A percentile compares a stretch with the other conserved stretches of the same genome.
Evolutionary conservation across 352 stramenopile genomes (phyloP).

Genomic region (Plasmopara viticola): DNA sequence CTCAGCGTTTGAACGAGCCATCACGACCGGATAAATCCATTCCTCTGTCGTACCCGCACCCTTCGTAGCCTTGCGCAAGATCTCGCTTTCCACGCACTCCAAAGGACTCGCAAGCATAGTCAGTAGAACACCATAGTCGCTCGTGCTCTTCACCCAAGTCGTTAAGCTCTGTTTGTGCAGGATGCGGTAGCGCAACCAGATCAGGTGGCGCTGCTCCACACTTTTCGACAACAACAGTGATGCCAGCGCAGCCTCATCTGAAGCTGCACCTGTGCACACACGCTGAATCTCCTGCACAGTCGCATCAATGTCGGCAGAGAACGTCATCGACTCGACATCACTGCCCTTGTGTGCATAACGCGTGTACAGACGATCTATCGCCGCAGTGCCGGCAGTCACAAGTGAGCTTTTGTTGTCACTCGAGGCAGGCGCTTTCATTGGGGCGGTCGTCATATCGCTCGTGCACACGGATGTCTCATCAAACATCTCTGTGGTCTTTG

Average conservation of each 20-base stretch:
- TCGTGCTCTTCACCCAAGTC: slow-evolving; percentile 42
- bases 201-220: slow-evolving; percentile 20
- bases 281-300: slow-evolving; percentile 40
- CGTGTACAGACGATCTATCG: no score
- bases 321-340: slow-evolving; percentile 1
- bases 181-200: slow-evolving; percentile 22
- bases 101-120: slow-evolving; percentile 36
- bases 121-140: slow-evolving; percentile 53
- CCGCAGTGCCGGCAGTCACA: no score
- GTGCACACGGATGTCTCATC: no score
- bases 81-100: slow-evolving; percentile 48
- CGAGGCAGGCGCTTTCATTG: no score
- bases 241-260: slow-evolving; percentile 18
- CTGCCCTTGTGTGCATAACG: no score
- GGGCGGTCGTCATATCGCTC: no score
- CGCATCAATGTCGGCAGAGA: slow-evolving; percentile 32
- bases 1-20: slow-evolving; percentile 55
- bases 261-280: slow-evolving; percentile 12
- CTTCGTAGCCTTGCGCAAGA: slow-evolving; percentile 54
- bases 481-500: no score
- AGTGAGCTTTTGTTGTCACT: no score
- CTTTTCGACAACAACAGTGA: slow-evolving; percentile 15
- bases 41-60: slow-evolving; percentile 47
- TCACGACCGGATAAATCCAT: slow-evolving; percentile 42
- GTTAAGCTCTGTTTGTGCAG: slow-evolving; percentile 54